Conservation (phyloP, 148 eudicot genomes). For the Rhododendron molle region DNA sequence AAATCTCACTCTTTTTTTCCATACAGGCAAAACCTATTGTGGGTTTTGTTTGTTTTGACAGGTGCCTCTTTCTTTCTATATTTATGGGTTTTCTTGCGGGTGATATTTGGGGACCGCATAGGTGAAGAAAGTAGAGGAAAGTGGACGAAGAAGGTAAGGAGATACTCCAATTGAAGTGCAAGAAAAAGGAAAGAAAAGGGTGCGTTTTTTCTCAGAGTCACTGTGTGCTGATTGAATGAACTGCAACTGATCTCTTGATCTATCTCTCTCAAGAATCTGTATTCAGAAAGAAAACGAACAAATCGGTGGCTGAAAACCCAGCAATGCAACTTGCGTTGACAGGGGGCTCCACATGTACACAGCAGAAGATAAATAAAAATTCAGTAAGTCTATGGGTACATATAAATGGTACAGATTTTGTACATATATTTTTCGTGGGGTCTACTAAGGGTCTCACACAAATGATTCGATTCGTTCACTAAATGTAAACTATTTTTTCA, state of each 20-base stretch:
- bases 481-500: too few relatives aligned
- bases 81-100: neutral
- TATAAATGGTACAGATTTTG: too few relatives aligned
- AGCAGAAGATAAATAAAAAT: neutral
- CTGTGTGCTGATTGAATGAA: neutral
- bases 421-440: too few relatives aligned
- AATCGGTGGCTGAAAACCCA: constrained; percentile 12
- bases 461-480: too few relatives aligned
- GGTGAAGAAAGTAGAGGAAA: neutral
- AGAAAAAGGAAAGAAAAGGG: neutral
- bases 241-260: neutral
- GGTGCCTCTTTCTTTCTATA: neutral
- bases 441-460: too few relatives aligned
- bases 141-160: neutral
- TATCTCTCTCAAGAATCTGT: neutral
- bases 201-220: neutral
- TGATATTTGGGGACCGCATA: neutral
- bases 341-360: neutral
- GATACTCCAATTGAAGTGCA: constrained; percentile 7
- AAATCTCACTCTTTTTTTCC: constrained; percentile 22
- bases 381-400: too few relatives aligned
- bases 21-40: constrained; percentile 8
- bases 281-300: neutral
- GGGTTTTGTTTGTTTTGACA: neutral
- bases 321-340: neutral